Base-by-base conservation (phyloP, 305 asterid genomes). In the Solanum hybrid region DNA sequence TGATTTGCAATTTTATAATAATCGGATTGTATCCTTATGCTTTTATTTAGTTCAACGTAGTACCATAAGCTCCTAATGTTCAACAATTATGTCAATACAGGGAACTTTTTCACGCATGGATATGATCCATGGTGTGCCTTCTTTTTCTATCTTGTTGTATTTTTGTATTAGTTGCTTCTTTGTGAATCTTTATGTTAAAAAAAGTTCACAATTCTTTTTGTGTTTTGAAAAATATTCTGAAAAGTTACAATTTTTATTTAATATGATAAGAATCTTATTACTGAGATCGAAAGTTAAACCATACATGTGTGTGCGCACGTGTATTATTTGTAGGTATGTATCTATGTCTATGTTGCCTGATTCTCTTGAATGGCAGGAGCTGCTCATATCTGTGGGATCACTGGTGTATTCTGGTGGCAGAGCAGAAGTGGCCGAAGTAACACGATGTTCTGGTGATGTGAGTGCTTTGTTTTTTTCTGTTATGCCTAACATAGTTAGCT, bases 391-490 rank as follows among this genome's bases (percentile, higher is more conserved):
- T 79, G 86, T 97, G 93, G 96, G 91, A 17, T 90, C 96, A 45
- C 79, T 97, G 92, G 97, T 95, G 92, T 95, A 96, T 89, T 94
- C 98, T 29, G 91, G 94, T 73, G 99, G 99, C 39, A 96, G 77
- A 68, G 99, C 99, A 31, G 95, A 96, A 93, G 90, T 97, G 92
- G 86, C 95, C 17, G 99, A 96, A 94, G 98, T 97, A 89, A 95
- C 98, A 15, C 94, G 91, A 90, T 96, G 99, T 93, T 89, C 93
- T 17, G 99, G 99, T 77, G 99, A 97, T 93, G 99, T 97, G 91
- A 95, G 99, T 95, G 85, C 87, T 90, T 38, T 88, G 32, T 14
- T 29, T 4, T 51, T 24, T 79, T 22, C 36, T 31, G 20, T 10
- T 51, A 84, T 84, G 76, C 76, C 81, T 82, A 78, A 79, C 38